These are phyloP conservation scores for Plenodomus lindquistii DNA, from an alignment of 2,329 filamentous ascomycete species.

Conservation along the genomic window DNA sequence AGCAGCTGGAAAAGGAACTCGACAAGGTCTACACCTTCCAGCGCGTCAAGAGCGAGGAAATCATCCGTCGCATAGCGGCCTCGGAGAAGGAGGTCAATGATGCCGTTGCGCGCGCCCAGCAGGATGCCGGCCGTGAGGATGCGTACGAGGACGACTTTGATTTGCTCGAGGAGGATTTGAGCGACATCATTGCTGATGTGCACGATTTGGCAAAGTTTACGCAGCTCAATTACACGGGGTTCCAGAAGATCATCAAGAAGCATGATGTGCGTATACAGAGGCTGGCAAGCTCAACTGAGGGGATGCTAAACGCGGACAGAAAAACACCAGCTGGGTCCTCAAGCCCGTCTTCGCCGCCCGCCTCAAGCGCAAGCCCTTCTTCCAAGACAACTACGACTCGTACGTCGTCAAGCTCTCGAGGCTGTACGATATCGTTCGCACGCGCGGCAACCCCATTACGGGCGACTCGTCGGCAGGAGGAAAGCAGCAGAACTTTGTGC, in stretches of 20 bases:
- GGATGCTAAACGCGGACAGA: constrained; percentile 57
- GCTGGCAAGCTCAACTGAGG: neutral
- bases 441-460: constrained; percentile 86
- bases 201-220: constrained; percentile 98
- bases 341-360: constrained; percentile 94
- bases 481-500: constrained; percentile 90
- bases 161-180: constrained; percentile 89
- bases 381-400: constrained; percentile 97
- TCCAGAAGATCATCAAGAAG: constrained; percentile 99
- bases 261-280: constrained; percentile 71
- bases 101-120: constrained; percentile 67
- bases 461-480: constrained; percentile 92
- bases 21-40: constrained; percentile 98
- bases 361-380: constrained; percentile 95
- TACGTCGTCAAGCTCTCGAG: constrained; percentile 94
- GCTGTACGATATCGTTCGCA: constrained; percentile 92
- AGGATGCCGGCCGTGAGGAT: constrained; percentile 27
- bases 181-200: constrained; percentile 97
- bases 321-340: constrained; percentile 91
- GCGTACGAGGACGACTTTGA: constrained; percentile 92
- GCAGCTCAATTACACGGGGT: constrained; percentile 97
- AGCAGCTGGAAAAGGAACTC: constrained; percentile 84
- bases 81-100: constrained; percentile 89
- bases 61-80: constrained; percentile 83
- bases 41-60: constrained; percentile 95